These are phyloP conservation scores for Blastobotrys raffinosifermentans DNA, from an alignment of 1,139 yeast species.

Conservation along the genomic window DNA sequence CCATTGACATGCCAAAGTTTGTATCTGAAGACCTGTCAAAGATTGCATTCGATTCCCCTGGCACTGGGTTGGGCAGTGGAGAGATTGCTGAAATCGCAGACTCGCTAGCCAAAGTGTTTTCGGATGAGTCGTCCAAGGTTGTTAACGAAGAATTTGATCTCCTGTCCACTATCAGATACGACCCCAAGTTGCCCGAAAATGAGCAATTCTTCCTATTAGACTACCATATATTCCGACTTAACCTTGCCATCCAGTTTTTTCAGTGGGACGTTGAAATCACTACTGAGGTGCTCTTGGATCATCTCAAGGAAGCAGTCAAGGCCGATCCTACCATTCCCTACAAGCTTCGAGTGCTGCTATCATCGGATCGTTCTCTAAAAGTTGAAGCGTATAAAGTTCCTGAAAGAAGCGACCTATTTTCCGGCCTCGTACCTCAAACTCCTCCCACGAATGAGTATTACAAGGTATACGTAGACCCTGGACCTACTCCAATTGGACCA, in stretches of 20 bases:
- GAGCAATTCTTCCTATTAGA: constrained; percentile 46
- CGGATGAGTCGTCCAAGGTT: too few species aligned
- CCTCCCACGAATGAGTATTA: constrained; percentile 35
- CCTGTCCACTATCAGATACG: constrained; percentile 67
- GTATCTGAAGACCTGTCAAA: too few species aligned
- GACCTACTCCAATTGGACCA: constrained; percentile 54
- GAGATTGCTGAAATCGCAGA: too few species aligned
- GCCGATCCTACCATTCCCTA: constrained; percentile 36
- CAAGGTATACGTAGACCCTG: constrained; percentile 57
- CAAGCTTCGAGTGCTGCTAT: constrained; percentile 54
- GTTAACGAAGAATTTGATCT: constrained; percentile 44
- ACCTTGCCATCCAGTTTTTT: constrained; percentile 51
- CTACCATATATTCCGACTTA: constrained; percentile 58
- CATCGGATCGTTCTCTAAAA: constrained; percentile 43
- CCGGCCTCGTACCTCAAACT: constrained; percentile 35
- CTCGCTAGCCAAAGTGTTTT: too few species aligned
- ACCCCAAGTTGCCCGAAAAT: constrained; percentile 45
- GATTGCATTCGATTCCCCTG: too few species aligned
- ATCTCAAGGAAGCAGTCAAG: constrained; percentile 42
- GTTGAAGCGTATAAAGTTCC: constrained; percentile 47
- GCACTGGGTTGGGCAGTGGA: too few species aligned
- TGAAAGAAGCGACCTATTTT: constrained; percentile 38
- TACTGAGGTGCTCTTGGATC: constrained; percentile 38
- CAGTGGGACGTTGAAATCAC: constrained; percentile 43
- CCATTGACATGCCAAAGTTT: too few species aligned